phyloP scores from a whole-genome alignment of 768 basidiomycete genomes.

The Tricholoma flavovirens region DNA sequence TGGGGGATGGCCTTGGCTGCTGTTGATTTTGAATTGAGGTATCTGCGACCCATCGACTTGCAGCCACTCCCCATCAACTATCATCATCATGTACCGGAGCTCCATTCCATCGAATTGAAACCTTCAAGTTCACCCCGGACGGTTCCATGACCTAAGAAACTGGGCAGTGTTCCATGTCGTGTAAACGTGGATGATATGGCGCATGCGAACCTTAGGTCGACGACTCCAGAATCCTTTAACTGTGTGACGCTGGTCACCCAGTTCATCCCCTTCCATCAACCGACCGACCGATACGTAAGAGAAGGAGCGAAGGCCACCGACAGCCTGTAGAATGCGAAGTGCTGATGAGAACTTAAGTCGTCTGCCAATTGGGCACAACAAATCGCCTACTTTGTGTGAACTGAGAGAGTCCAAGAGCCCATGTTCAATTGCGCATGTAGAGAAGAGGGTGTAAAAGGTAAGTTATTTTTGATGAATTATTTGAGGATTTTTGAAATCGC shows the following conservation, averaged over 20 bases:
- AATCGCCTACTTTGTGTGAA: neutral
- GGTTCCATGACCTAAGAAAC: neutral
- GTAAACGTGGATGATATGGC: neutral
- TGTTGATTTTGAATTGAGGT: neutral
- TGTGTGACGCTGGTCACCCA: neutral
- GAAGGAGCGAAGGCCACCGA: neutral
- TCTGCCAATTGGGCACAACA: neutral
- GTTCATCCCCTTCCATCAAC: neutral
- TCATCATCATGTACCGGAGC: neutral
- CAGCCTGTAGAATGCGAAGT: neutral
- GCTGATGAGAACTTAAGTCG: neutral
- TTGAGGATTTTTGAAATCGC: neutral
- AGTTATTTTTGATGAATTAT: neutral
- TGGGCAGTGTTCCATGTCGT: neutral
- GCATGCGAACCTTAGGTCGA: neutral
- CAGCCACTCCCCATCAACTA: no score
- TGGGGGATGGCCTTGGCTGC: no score
- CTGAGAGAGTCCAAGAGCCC: neutral
- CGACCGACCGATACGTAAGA: neutral
- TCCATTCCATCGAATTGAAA: neutral
- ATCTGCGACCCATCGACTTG: neutral
- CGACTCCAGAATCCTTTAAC: neutral
- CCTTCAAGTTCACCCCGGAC: neutral
- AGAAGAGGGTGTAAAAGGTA: neutral
- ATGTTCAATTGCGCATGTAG: neutral